Evolutionary conservation across 306 rosid genomes (phyloP), one percentile per base, ranked within the genome.

Genomic region (Notholithocarpus densiflorus): DNA sequence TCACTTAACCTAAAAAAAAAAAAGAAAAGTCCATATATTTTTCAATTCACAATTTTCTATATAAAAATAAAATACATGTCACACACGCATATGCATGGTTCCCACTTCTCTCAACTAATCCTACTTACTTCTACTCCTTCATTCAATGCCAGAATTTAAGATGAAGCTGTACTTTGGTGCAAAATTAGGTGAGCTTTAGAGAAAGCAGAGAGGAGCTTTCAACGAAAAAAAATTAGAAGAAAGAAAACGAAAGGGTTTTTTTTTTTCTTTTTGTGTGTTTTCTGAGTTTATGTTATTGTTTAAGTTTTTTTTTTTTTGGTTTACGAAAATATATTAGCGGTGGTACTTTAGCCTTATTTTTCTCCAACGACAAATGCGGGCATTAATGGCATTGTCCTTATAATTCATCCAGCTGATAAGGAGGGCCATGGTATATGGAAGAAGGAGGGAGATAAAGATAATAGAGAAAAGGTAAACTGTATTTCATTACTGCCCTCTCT

Each of bases 321-420:
- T 27, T 17, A 62, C 17, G 18, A 11, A 45, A 29, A 18, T 31
- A 32, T n/a, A 37, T 5, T 19, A 70, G 48, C 34, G 74, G 31
- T 48, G 13, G 72, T 26, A 6, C 0, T 32, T 68, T 53, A 21
- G 4, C 60, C 55, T 70, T 6, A 9, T 40, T 40, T 19, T 29
- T 23, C 17, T 60, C 86, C 92, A 88, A 84, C 94, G 81, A 81
- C 81, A 75, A 37, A 8, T 17, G 81, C 48, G 43, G 80, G 81
- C 88, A 88, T 88, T 90, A 81, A 84, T 84, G 85, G 62, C 59
- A 31, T 68, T 24, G 82, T 75, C 48, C 59, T 55, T 32, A 70
- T 4, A 72, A 24, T 64, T 4, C 68, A 32, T 57, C 7, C n/a
- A 13, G 15, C 23, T 72, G 12, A 1, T 48, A 11, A 24, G 52